Percentiles rank a stretch among this genome's conserved stretches.
phyloP scores from a whole-genome alignment of 345 rosid genomes.

The Clarkia xantiana region DNA sequence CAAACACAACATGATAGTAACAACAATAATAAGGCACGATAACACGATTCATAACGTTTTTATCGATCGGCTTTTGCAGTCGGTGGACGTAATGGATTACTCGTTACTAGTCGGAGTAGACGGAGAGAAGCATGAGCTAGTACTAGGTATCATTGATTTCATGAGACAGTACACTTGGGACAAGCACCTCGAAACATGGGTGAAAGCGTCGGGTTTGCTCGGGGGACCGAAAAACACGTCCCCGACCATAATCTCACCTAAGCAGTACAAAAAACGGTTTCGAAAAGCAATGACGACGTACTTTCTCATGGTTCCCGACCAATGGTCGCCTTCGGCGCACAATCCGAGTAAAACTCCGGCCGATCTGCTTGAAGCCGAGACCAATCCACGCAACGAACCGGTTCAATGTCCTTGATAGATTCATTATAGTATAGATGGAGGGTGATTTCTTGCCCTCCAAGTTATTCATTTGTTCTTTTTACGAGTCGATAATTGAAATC shows the following conservation, averaged over 20 bases:
- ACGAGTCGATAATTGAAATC: no score
- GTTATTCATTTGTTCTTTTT: no score
- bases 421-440: no score
- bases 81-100: slow-evolving; percentile 87
- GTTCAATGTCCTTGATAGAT: no score
- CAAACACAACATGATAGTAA: no score
- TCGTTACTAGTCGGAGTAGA: slow-evolving; percentile 88
- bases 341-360: slow-evolving; percentile 36
- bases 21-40: no score
- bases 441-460: no score
- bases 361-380: slow-evolving; percentile 42
- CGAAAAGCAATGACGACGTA: slow-evolving; percentile 87
- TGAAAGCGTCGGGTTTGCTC: slow-evolving; percentile 71
- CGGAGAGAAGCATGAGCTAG: slow-evolving; percentile 67
- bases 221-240: slow-evolving; percentile 68
- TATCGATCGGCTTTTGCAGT: slow-evolving; percentile 25
- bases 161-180: slow-evolving; percentile 98
- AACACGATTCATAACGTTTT: neutral
- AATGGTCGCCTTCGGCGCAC: slow-evolving; percentile 57
- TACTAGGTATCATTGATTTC: slow-evolving; percentile 85
- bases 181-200: slow-evolving; percentile 92
- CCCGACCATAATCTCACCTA: slow-evolving; percentile 88
- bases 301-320: slow-evolving; percentile 88
- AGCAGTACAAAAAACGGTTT: slow-evolving; percentile 84
- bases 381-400: neutral